phyloP scores from a whole-genome alignment of 306 rosid species.

The Pterocarpus santalinus region DNA sequence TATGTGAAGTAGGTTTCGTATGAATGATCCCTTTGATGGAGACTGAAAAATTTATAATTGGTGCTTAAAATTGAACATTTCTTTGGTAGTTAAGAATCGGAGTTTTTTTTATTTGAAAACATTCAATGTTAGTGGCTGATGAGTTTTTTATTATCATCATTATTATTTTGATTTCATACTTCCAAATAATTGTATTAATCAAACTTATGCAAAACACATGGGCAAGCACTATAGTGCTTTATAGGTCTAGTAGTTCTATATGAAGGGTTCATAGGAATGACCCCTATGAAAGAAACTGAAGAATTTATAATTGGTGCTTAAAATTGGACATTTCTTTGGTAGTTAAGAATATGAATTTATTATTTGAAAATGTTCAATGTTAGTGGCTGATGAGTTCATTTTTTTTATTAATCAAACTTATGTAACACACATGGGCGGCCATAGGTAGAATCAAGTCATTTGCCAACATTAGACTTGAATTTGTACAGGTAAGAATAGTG shows the following conservation, averaged over 20 bases:
- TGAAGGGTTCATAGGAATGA: constrained; percentile 42
- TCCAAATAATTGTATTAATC: too few relatives aligned
- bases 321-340: constrained; percentile 38
- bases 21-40: constrained; percentile 32
- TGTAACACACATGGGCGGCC: constrained; percentile 60
- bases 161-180: too few relatives aligned
- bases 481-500: neutral
- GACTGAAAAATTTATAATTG: constrained; percentile 10
- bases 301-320: constrained; percentile 9
- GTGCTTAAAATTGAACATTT: constrained; percentile 17
- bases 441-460: constrained; percentile 37
- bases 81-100: neutral
- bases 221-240: constrained; percentile 30
- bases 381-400: constrained; percentile 50
- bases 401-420: constrained; percentile 35
- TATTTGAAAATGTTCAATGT: constrained; percentile 49
- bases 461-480: constrained; percentile 35
- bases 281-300: constrained; percentile 15
- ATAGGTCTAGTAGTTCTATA: constrained; percentile 11
- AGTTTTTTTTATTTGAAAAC: too few relatives aligned
- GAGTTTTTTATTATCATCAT: too few relatives aligned
- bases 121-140: too few relatives aligned
- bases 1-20: constrained; percentile 38
- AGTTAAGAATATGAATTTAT: constrained; percentile 13
- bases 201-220: neutral